A percentile compares a stretch with the other conserved stretches of the same genome.
phyloP scores from a whole-genome alignment of 495 filamentous ascomycete genomes.

The Thermothielavioides terrestris region DNA sequence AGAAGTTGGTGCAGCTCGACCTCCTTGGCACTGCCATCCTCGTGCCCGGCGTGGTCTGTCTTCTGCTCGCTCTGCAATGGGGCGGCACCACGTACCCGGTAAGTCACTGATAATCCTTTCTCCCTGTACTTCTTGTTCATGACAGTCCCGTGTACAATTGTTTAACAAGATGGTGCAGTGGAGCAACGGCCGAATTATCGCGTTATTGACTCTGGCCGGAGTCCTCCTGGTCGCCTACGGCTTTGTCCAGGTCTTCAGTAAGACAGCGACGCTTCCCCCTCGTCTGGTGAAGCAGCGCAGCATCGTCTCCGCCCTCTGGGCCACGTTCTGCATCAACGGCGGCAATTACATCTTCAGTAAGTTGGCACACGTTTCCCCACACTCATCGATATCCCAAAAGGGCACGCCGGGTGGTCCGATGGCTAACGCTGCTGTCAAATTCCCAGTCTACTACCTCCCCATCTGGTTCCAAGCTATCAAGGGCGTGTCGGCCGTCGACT shows the following conservation, averaged over 20 bases:
- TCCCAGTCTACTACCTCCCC: slow-evolving; percentile 49
- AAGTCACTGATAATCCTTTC: background rate
- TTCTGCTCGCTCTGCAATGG: slow-evolving; percentile 75
- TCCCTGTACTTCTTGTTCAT: too few species aligned
- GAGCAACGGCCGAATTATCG: slow-evolving; percentile 32
- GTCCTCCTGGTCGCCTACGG: slow-evolving; percentile 38
- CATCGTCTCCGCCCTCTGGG: slow-evolving; percentile 40
- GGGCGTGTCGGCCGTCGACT: slow-evolving; percentile 33
- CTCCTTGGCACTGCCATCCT: slow-evolving; percentile 54
- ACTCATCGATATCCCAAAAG: too few species aligned
- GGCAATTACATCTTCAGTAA: slow-evolving; percentile 40
- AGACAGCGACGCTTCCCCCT: slow-evolving; percentile 61
- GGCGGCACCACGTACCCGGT: slow-evolving; percentile 53
- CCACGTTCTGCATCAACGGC: slow-evolving; percentile 26
- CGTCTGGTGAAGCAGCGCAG: slow-evolving; percentile 59
- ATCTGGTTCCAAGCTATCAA: slow-evolving; percentile 54
- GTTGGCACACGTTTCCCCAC: slow-evolving; percentile 44
- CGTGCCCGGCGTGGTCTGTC: slow-evolving; percentile 57
- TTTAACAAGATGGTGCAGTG: slow-evolving; percentile 42
- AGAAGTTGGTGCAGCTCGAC: slow-evolving; percentile 51
- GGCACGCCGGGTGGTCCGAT: too few species aligned
- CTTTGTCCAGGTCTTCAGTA: slow-evolving; percentile 39
- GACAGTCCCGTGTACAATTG: too few species aligned
- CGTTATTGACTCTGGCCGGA: slow-evolving; percentile 36
- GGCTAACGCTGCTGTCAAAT: too few species aligned